Evolutionary conservation across 148 eudicot species (phyloP).

Genomic region (Rhododendron ferrugineum): DNA sequence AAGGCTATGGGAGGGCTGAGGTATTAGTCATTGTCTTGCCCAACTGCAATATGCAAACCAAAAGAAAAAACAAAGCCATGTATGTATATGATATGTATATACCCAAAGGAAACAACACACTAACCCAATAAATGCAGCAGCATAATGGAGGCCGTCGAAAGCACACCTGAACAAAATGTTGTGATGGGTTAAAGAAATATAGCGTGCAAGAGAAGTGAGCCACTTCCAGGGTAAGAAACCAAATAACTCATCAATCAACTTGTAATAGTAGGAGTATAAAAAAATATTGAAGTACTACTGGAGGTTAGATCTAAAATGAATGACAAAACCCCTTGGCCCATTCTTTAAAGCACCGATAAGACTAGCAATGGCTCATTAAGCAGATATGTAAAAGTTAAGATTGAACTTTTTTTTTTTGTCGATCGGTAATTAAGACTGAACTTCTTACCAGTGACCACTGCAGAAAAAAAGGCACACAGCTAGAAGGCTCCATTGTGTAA

Average conservation of each 20-base stretch:
- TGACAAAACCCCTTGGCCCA: background rate
- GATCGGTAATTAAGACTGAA: background rate
- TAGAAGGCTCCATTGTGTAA: conserved; percentile 86
- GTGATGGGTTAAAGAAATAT: background rate
- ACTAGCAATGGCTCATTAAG: background rate
- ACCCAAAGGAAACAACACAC: background rate
- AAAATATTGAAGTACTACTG: background rate
- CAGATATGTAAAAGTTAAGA: background rate
- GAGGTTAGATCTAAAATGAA: background rate
- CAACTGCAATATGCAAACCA: background rate
- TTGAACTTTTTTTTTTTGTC: too few species aligned
- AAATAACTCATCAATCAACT: conserved; percentile 2
- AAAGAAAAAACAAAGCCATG: background rate
- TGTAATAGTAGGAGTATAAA: background rate
- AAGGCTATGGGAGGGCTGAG: background rate
- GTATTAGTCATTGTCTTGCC: background rate
- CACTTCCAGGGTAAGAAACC: background rate
- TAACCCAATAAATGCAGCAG: conserved; percentile 96
- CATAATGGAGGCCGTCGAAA: conserved; percentile 94
- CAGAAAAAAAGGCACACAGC: conserved; percentile 78
- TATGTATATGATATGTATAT: too few species aligned
- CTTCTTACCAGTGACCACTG: conserved; percentile 87
- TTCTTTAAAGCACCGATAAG: background rate
- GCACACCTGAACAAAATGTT: conserved; percentile 65
- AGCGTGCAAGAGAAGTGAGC: background rate